Evolutionary conservation across 495 filamentous ascomycete genomes (phyloP).

Genomic region (Cryomyces minteri): DNA sequence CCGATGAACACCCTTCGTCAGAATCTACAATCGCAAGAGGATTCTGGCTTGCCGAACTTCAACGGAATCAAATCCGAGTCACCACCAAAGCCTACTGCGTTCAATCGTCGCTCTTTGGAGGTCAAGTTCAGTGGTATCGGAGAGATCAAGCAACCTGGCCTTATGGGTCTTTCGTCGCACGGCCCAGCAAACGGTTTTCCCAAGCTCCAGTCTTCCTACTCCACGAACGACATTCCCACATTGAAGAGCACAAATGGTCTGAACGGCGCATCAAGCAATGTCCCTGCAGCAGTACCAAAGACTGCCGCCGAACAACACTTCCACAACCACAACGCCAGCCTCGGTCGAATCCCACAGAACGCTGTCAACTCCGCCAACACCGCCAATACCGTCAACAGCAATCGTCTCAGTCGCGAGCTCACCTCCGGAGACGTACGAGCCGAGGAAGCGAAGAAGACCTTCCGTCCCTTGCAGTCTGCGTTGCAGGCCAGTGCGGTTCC

Average conservation of each 20-base stretch:
- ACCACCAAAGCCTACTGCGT: conserved; percentile 19
- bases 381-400: conserved; percentile 12
- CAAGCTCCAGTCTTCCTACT: conserved; percentile 75
- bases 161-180: conserved; percentile 30
- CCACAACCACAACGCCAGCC: conserved; percentile 64
- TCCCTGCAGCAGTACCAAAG: conserved; percentile 34
- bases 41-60: background rate
- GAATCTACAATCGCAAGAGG: background rate
- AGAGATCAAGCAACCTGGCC: conserved; percentile 17
- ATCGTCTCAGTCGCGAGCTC: conserved; percentile 50
- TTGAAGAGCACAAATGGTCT: conserved; percentile 40
- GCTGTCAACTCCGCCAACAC: conserved; percentile 16
- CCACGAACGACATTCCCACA: conserved; percentile 78
- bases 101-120: conserved; percentile 34
- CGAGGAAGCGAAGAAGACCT: conserved; percentile 16
- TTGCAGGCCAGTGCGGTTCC: conserved; percentile 61
- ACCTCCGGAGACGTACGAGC: conserved; percentile 24
- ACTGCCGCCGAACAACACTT: conserved; percentile 57
- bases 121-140: conserved; percentile 22
- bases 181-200: conserved; percentile 16
- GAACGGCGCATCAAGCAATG: conserved; percentile 22
- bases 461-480: conserved; percentile 41
- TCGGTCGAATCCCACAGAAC: conserved; percentile 56
- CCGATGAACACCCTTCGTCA: conserved; percentile 34
- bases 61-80: background rate